These are phyloP conservation scores for Priceomyces carsonii DNA, from an alignment of 805 yeast species.

Conservation along the genomic window DNA sequence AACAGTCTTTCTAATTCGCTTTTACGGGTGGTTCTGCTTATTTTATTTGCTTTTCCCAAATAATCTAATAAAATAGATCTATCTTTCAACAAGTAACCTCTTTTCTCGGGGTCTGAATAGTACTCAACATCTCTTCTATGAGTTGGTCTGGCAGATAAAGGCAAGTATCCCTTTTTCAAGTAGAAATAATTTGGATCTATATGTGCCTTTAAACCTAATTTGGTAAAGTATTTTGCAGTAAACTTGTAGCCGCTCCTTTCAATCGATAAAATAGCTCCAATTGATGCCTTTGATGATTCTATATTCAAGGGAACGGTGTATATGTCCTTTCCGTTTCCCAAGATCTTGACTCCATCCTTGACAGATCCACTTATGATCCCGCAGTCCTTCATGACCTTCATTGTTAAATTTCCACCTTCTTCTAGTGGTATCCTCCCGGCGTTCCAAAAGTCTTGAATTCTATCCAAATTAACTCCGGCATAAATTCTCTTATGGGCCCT, in stretches of 20 bases:
- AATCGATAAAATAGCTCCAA: conserved; percentile 68
- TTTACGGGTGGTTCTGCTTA: conserved; percentile 25
- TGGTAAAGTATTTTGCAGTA: conserved; percentile 66
- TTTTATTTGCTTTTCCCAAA: conserved; percentile 19
- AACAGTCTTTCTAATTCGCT: conserved; percentile 38
- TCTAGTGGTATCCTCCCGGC: conserved; percentile 60
- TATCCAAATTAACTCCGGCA: conserved; percentile 62
- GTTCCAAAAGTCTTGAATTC: conserved; percentile 71
- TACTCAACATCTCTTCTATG: conserved; percentile 76
- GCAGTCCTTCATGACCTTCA: conserved; percentile 71
- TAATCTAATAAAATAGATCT: conserved; percentile 40
- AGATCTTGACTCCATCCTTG: conserved; percentile 78
- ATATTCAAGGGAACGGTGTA: conserved; percentile 65
- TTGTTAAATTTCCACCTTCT: conserved; percentile 66
- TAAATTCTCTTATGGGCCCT: conserved; percentile 57
- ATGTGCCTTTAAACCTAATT: conserved; percentile 70
- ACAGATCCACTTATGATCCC: conserved; percentile 73
- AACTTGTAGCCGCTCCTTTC: conserved; percentile 74
- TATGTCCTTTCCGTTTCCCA: conserved; percentile 60
- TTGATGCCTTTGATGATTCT: conserved; percentile 82
- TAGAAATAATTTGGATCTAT: conserved; percentile 71
- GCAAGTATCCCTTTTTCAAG: conserved; percentile 73
- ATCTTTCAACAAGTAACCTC: conserved; percentile 68
- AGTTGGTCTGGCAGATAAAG: conserved; percentile 83
- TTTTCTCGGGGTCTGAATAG: conserved; percentile 67